Conservation (phyloP, 148 eudicot species). For the Vaccinium myrtillus region DNA sequence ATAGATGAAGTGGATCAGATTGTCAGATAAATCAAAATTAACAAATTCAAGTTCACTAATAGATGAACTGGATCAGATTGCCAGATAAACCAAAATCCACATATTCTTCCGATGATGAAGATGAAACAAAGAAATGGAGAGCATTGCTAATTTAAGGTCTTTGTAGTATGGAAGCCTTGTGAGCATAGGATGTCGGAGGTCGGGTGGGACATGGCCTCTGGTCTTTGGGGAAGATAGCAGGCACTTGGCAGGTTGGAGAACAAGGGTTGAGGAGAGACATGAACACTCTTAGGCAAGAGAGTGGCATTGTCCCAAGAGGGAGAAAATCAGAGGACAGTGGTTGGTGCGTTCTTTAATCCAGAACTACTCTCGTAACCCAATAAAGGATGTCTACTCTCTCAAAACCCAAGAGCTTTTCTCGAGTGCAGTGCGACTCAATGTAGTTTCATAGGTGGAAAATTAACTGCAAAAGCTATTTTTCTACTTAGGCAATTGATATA, state of each 20-base stretch:
- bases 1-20: neutral
- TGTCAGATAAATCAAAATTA: neutral
- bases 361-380: neutral
- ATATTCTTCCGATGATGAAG: conserved; percentile 1
- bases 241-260: neutral
- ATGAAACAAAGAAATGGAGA: neutral
- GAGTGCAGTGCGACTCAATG: neutral
- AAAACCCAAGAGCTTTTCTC: neutral
- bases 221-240: neutral
- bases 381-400: neutral
- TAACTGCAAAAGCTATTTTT: neutral
- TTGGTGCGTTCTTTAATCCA: neutral
- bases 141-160: neutral
- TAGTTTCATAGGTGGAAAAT: neutral
- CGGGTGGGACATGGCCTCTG: neutral
- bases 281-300: neutral
- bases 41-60: neutral
- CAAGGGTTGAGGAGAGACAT: neutral
- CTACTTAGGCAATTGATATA: neutral
- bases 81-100: neutral
- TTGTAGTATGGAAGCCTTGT: neutral
- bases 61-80: neutral
- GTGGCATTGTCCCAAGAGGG: neutral
- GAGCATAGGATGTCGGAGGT: neutral
- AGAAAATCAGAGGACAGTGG: neutral